These are phyloP conservation scores for Backusella westeae DNA, from an alignment of 192 early-diverging fungal genomes.

Conservation along the genomic window DNA sequence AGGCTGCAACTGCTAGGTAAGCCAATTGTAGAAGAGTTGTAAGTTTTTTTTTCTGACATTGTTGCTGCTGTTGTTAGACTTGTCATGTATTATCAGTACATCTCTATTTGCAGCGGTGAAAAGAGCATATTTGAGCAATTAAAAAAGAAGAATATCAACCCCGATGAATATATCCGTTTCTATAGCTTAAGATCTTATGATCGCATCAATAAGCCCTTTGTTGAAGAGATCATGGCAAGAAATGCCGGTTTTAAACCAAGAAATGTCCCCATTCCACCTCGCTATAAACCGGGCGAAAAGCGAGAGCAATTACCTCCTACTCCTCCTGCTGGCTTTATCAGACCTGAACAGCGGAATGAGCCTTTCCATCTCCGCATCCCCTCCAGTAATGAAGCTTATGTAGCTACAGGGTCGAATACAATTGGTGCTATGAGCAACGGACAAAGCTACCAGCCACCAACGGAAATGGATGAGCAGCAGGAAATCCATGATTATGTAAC, in stretches of 20 bases:
- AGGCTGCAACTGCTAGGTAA: conserved; percentile 64
- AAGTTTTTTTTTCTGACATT: background rate
- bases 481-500: conserved; percentile 54
- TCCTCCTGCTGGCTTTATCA: conserved; percentile 22
- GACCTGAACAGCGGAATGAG: background rate
- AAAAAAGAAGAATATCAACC: conserved; percentile 51
- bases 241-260: conserved; percentile 22
- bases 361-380: background rate
- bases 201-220: conserved; percentile 45
- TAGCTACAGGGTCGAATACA: background rate
- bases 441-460: background rate
- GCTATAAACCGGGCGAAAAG: conserved; percentile 8
- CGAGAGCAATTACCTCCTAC: background rate
- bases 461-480: conserved; percentile 4
- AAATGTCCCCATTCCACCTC: conserved; percentile 18
- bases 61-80: conserved; percentile 26
- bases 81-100: conserved; percentile 81
- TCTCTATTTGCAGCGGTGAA: conserved; percentile 73
- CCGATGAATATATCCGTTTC: conserved; percentile 71
- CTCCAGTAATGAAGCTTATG: background rate
- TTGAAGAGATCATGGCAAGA: conserved; percentile 22
- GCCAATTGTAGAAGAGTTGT: background rate
- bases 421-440: background rate
- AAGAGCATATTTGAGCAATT: conserved; percentile 63
- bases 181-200: conserved; percentile 77